Conservation (phyloP, 1,139 yeast species). For the Debaryomycetaceae sp. region DNA sequence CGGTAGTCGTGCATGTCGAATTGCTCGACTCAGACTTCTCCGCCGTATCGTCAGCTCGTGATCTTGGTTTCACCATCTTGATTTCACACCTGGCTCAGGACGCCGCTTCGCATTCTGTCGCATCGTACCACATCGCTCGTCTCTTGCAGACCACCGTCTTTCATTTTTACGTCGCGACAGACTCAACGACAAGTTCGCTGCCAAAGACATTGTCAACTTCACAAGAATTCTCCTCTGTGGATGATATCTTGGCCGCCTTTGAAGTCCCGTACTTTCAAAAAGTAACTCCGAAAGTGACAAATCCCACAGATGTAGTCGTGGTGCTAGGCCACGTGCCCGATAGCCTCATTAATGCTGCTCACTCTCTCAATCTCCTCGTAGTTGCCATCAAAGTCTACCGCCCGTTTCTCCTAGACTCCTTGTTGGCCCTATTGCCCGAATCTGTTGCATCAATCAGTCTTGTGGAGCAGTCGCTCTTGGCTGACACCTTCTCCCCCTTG, state of each 20-base stretch:
- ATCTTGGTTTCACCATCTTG: constrained; percentile 51
- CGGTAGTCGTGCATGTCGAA: constrained; percentile 54
- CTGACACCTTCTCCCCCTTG: constrained; percentile 43
- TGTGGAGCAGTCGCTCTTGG: constrained; percentile 44
- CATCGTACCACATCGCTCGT: constrained; percentile 48
- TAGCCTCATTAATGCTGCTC: constrained; percentile 31
- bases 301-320: constrained; percentile 42
- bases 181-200: constrained; percentile 7
- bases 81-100: constrained; percentile 53
- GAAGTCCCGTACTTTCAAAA: constrained; percentile 19
- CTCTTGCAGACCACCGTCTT: constrained; percentile 45
- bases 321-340: constrained; percentile 49
- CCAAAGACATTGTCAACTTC: constrained; percentile 9
- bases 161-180: constrained; percentile 46
- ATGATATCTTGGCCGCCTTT: constrained; percentile 17
- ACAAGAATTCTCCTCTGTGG: constrained; percentile 8
- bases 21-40: constrained; percentile 50
- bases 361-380: constrained; percentile 35
- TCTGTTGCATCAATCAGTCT: constrained; percentile 50
- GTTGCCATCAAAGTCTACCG: constrained; percentile 54
- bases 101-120: constrained; percentile 39
- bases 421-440: constrained; percentile 45
- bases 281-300: constrained; percentile 14
- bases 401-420: constrained; percentile 51
- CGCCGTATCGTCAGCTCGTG: constrained; percentile 58